Conservation (phyloP, 331 rosid genomes). For the Quercus tomentella region DNA sequence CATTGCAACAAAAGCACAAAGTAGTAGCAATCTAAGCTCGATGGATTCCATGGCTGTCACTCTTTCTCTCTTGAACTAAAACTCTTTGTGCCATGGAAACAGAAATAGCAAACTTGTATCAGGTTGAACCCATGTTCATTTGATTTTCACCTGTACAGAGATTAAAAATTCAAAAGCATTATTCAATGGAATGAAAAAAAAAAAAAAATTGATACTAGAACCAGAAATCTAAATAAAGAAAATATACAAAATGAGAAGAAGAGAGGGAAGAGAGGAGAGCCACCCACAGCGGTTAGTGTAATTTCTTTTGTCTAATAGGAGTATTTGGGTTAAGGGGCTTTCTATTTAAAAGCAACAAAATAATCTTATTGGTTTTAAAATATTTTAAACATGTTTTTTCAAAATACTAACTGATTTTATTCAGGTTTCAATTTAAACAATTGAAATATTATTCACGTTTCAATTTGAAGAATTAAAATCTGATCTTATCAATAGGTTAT, state of each 20-base stretch:
- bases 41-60: neutral
- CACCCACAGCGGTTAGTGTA: conserved; percentile 3
- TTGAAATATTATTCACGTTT: no score
- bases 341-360: neutral
- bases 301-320: neutral
- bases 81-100: neutral
- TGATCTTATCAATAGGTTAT: no score
- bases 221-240: conserved; percentile 11
- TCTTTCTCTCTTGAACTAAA: neutral
- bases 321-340: neutral
- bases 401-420: no score
- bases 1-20: conserved; percentile 19
- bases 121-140: neutral
- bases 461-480: no score
- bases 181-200: neutral
- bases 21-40: conserved; percentile 26
- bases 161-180: neutral
- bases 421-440: no score
- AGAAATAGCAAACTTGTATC: neutral
- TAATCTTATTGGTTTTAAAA: neutral
- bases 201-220: neutral
- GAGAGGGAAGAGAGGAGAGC: conserved; percentile 38
- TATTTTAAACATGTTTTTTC: neutral
- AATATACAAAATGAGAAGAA: conserved; percentile 26
- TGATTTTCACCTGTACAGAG: neutral